Evolutionary conservation across 257 asterid genomes (phyloP), one percentile per base, ranked within the genome.

Genomic region (Penstemon eatonii): DNA sequence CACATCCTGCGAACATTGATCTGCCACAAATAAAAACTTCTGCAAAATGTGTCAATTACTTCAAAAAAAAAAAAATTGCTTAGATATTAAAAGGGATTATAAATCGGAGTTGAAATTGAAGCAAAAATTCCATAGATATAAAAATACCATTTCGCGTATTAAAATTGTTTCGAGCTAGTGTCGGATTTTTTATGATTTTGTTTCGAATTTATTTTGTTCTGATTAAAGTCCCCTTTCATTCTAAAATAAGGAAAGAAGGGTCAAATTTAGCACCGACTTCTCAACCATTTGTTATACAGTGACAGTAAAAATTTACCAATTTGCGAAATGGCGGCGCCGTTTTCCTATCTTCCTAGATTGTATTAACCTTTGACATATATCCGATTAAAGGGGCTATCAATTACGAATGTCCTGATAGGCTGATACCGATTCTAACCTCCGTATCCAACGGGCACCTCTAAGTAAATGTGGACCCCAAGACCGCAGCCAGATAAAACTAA

Each of bases 231-330:
- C 54, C 39, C 38, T 8, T 40, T 39, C 39, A 15, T 25, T 42
- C 53, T 54, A 12, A 45, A 46, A 12, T 12, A 40, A 40, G 55
- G 33, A 55, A 44, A 63, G 9, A 68, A 56, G 18, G 45, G 3
- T 8, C 25, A 52, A 60, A 41, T 56, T 69, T 7, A 49, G 12
- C 56, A 58, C 63, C 60, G 57, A 8, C 11, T 0, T 9, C 58
- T 40, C 46, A 46, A 53, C 18, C 6, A 59, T 15, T 11, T 8
- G 62, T 66, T 58, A 44, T 9, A 25, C 5, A 7, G 12, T 65
- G 61, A 42, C 51, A 38, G 9, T 45, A 38, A 69, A 61, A 65
- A 62, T 66, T 18, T 40, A 66, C 57, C 73, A 60, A 64, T 67
- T 54, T 5, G 58, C 50, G 43, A 6, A 43, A 5, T n/a, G 11